Evolutionary conservation across 306 rosid genomes (phyloP).

Genomic region (Trifolium subterraneum): DNA sequence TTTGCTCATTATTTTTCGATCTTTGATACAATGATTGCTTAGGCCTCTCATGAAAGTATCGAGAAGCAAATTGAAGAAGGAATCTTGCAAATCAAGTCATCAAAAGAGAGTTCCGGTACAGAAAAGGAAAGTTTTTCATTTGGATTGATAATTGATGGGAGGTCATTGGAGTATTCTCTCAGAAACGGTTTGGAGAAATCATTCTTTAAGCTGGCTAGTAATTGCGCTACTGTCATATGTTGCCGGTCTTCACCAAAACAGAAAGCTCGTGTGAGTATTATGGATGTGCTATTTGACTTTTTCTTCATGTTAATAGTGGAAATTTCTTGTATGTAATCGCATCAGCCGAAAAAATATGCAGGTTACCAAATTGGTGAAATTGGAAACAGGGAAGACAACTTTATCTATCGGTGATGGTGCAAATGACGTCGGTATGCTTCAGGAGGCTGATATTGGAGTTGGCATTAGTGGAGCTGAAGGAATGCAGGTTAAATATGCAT

Average conservation of each 20-base stretch:
- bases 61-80: conserved; percentile 70
- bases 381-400: conserved; percentile 70
- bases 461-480: conserved; percentile 95
- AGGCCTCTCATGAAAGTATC: conserved; percentile 76
- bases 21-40: conserved; percentile 47
- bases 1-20: conserved; percentile 30
- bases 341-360: conserved; percentile 44
- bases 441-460: conserved; percentile 93
- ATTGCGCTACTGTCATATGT: conserved; percentile 84
- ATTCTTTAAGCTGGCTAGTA: conserved; percentile 74
- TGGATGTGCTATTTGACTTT: conserved; percentile 24
- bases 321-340: conserved; percentile 31
- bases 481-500: conserved; percentile 70
- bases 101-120: conserved; percentile 45
- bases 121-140: conserved; percentile 49
- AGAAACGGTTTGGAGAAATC: conserved; percentile 52
- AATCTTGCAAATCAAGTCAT: conserved; percentile 53
- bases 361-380: conserved; percentile 83
- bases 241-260: conserved; percentile 92
- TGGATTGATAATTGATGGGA: conserved; percentile 86
- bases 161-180: conserved; percentile 80
- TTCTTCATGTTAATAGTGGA: not conserved
- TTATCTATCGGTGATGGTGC: conserved; percentile 92
- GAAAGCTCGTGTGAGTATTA: conserved; percentile 80
- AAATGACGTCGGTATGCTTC: conserved; percentile 97